These are phyloP conservation scores for Fistulifera pelliculosa DNA, from an alignment of 108 stramenopile species.

Conservation along the genomic window DNA sequence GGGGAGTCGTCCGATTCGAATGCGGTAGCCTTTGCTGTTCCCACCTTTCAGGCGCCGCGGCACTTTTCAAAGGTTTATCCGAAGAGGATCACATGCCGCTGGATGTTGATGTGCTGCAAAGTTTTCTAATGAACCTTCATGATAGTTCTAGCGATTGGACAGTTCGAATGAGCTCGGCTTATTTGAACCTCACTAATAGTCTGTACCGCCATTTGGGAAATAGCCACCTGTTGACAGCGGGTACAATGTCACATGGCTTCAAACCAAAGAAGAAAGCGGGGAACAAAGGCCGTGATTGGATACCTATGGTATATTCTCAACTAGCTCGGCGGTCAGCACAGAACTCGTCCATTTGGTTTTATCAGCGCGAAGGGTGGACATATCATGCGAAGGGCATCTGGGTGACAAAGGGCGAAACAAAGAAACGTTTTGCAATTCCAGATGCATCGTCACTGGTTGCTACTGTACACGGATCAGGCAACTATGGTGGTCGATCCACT, in stretches of 20 bases:
- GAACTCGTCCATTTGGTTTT: constrained; percentile 41
- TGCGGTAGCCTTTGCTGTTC: constrained; percentile 45
- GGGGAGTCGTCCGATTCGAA: not conserved
- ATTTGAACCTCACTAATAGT: constrained; percentile 60
- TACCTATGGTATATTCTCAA: constrained; percentile 55
- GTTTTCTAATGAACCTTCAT: not conserved
- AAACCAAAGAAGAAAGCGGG: constrained; percentile 55
- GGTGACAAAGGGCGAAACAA: constrained; percentile 23
- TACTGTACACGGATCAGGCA: constrained; percentile 64
- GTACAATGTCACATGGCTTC: constrained; percentile 67
- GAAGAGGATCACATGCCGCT: not conserved
- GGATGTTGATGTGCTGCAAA: not conserved
- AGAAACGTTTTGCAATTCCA: not conserved
- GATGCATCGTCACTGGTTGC: constrained; percentile 28
- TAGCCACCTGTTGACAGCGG: constrained; percentile 59
- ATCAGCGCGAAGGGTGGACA: constrained; percentile 65
- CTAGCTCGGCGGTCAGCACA: constrained; percentile 22
- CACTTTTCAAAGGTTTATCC: constrained; percentile 2
- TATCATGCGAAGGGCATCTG: constrained; percentile 86
- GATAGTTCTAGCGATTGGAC: not conserved
- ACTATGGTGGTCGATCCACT: constrained; percentile 67
- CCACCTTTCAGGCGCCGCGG: constrained; percentile 53
- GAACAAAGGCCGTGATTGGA: constrained; percentile 54
- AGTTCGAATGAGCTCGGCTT: constrained; percentile 66
- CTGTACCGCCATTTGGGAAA: constrained; percentile 24